These are phyloP conservation scores for Dichotomopilus funicola DNA, from an alignment of 2,329 filamentous ascomycete genomes.

Conservation along the genomic window DNA sequence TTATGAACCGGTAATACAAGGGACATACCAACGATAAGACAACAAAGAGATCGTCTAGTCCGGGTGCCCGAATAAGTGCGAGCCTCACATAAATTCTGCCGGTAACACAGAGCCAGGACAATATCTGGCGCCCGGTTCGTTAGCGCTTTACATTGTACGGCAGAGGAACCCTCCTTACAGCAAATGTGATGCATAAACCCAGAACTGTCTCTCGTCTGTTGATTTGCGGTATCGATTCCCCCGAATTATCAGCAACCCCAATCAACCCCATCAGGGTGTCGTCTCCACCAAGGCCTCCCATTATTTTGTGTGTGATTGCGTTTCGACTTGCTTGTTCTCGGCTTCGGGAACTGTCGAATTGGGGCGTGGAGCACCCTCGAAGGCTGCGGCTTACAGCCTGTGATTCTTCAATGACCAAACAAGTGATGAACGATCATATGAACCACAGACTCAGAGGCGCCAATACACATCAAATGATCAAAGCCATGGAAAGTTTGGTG, in stretches of 20 bases:
- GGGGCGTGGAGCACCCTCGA: no score
- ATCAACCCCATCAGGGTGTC: slow-evolving; percentile 11
- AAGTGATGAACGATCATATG: no score
- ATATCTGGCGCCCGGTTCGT: slow-evolving; percentile 14
- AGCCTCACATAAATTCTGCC: slow-evolving; percentile 24
- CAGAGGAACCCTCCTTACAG: slow-evolving; percentile 16
- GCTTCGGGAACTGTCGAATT: no score
- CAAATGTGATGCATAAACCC: slow-evolving; percentile 27
- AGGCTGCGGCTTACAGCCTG: no score
- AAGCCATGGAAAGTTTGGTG: no score
- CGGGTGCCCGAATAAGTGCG: slow-evolving; percentile 26
- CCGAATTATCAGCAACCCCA: slow-evolving; percentile 9
- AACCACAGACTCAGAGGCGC: no score
- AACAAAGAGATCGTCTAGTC: slow-evolving; percentile 34
- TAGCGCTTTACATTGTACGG: no score
- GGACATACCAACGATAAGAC: slow-evolving; percentile 28
- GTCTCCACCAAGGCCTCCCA: neutral
- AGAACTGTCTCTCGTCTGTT: slow-evolving; percentile 27
- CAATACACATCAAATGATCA: no score
- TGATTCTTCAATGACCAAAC: no score
- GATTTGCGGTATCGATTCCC: slow-evolving; percentile 27
- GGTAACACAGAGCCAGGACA: slow-evolving; percentile 21
- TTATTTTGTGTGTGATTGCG: neutral
- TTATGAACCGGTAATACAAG: neutral
- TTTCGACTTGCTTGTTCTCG: no score